Evolutionary conservation across 768 basidiomycete genomes (phyloP).

Genomic region (Kwoniella botswanensis): DNA sequence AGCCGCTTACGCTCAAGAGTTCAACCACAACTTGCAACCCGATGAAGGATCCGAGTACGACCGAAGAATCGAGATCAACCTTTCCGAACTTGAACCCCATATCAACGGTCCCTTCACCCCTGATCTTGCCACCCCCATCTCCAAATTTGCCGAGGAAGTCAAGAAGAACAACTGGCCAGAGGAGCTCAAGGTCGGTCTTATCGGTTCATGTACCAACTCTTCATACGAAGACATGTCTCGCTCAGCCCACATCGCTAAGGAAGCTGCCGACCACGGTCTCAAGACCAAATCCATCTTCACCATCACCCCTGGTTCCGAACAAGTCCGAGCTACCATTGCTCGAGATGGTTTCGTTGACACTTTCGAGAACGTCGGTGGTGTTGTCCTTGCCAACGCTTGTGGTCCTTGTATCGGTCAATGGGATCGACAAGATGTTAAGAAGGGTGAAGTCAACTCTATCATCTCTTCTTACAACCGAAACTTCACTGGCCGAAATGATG

Average conservation of each 20-base stretch:
- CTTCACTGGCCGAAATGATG: slow-evolving; percentile 99
- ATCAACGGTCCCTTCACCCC: slow-evolving; percentile 99
- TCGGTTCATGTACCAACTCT: slow-evolving; percentile 99
- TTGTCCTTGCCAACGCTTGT: slow-evolving; percentile 97
- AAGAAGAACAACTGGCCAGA: slow-evolving; percentile 96
- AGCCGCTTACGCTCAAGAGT: slow-evolving; percentile 83
- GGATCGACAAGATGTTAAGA: slow-evolving; percentile 96
- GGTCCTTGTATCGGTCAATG: slow-evolving; percentile 99
- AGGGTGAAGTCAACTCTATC: slow-evolving; percentile 96
- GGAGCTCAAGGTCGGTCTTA: slow-evolving; percentile 95
- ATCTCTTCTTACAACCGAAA: slow-evolving; percentile 99
- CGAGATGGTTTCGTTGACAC: slow-evolving; percentile 90
- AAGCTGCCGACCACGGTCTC: slow-evolving; percentile 86
- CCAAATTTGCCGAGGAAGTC: slow-evolving; percentile 87
- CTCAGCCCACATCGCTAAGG: slow-evolving; percentile 87
- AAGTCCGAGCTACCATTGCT: slow-evolving; percentile 95
- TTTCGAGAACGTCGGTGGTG: slow-evolving; percentile 85
- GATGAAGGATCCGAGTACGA: slow-evolving; percentile 92
- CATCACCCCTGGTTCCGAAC: slow-evolving; percentile 97
- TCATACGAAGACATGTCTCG: slow-evolving; percentile 99
- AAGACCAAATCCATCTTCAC: slow-evolving; percentile 92
- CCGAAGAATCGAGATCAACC: slow-evolving; percentile 89
- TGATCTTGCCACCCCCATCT: slow-evolving; percentile 96
- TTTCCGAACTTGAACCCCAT: slow-evolving; percentile 96
- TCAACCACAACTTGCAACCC: slow-evolving; percentile 86